Base-by-base conservation (phyloP, 2,329 filamentous ascomycete species). In the Curvularia sp. region DNA sequence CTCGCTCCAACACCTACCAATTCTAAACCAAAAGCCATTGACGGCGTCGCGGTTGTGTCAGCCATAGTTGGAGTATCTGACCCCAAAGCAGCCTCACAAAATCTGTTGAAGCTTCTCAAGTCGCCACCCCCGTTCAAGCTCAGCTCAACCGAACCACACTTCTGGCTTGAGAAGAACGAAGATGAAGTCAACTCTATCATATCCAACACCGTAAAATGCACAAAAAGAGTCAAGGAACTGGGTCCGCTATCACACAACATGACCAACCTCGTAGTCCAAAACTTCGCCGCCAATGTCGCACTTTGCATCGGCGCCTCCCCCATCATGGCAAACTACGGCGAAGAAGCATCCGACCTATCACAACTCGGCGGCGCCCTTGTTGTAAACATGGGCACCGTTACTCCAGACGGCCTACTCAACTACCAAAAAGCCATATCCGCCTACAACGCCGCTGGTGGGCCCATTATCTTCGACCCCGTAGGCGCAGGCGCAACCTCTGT, bases 221-320 rank as follows among this genome's bases (percentile, higher is more conserved):
- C 96, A 43, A 81, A 80, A 58, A 81, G 83, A 5, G 84, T 97
- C 48, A 85, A 85, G 5, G 75, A 81, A 2, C 82, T 79, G 43
- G 88, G 85, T 56, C 93, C 93, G 0, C 83, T 98, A 22, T 90
- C 90, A 50, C 94, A 98, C 79, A 97, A 97, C 79, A 98, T 98
- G 92, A 98, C 95, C 53, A 98, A 98, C 75, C 84, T 93, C 52
- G 94, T 98, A 0, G 94, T 97, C 22, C 93, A 97, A 72, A 97
- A 97, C 79, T 91, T 98, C 70, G 91, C 93, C 15, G 94, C 95
- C 52, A 97, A 96, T 72, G 89, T 97, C 3, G 92, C 92, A 39
- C 84, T 97, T 15, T 87, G 89, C 33, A 84, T 96, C 52, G 94
- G 94, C 35, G 90, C 91, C 12, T 95, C 90, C 20, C 94, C 94